A percentile compares a stretch with the other conserved stretches of the same genome.
These are phyloP conservation scores for Scheffersomyces illinoinensis DNA, from an alignment of 1,139 yeast species.

Conservation along the genomic window DNA sequence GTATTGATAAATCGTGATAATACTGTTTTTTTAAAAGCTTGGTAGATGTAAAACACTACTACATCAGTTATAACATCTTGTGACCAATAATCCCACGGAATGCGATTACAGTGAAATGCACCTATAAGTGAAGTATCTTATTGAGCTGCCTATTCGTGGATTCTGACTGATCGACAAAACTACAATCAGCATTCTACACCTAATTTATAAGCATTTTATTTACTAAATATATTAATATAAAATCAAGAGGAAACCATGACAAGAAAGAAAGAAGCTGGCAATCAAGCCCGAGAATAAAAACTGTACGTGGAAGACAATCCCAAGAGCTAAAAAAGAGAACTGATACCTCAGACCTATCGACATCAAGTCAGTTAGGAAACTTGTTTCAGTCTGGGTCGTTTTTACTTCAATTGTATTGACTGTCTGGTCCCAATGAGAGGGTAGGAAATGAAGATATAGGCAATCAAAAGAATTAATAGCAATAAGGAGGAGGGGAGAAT, in stretches of 20 bases:
- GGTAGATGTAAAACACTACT: background rate
- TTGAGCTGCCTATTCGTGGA: background rate
- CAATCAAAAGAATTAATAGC: background rate
- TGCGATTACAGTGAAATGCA: background rate
- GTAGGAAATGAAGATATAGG: background rate
- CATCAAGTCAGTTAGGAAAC: background rate
- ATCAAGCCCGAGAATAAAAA: background rate
- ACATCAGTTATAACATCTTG: background rate
- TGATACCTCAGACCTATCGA: background rate
- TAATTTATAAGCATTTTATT: background rate
- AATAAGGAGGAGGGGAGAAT: background rate
- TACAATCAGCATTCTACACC: background rate
- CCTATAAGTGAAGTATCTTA: too few species aligned
- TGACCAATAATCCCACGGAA: background rate
- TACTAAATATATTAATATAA: background rate
- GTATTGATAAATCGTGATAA: background rate
- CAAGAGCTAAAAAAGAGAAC: background rate
- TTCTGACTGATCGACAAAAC: background rate
- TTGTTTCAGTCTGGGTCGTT: background rate
- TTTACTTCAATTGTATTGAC: background rate
- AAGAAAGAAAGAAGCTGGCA: background rate
- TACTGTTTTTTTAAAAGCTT: background rate
- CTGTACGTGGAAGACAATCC: background rate
- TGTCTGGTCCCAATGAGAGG: background rate
- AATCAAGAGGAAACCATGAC: background rate